Evolutionary conservation across 2,329 filamentous ascomycete genomes (phyloP).

Genomic region (Aspergillus sp.): DNA sequence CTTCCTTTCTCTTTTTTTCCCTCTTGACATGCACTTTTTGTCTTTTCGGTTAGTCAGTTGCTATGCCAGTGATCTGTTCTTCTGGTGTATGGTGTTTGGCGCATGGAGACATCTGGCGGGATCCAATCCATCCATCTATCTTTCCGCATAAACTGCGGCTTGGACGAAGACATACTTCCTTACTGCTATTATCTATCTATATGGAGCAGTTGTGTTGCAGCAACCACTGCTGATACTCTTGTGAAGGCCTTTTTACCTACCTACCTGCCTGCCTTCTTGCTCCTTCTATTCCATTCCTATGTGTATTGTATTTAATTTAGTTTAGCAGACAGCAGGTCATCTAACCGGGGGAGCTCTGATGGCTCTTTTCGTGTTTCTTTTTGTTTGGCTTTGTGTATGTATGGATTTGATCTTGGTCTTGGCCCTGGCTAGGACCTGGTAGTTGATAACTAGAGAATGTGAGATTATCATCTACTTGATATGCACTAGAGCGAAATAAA

Average conservation of each 20-base stretch:
- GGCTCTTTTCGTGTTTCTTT: no score
- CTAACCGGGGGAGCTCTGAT: no score
- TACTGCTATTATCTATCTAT: background rate
- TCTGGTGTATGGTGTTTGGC: slow-evolving; percentile 20
- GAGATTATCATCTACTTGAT: no score
- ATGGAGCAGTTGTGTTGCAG: slow-evolving; percentile 6
- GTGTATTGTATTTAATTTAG: slow-evolving; percentile 28
- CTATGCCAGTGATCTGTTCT: slow-evolving; percentile 10
- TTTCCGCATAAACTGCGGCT: slow-evolving; percentile 11
- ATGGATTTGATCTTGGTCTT: no score
- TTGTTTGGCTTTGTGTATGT: background rate
- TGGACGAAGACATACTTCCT: slow-evolving; percentile 6
- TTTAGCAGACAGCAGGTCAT: slow-evolving; percentile 9
- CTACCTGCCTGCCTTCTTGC: slow-evolving; percentile 13
- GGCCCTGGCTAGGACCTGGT: no score
- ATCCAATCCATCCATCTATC: no score
- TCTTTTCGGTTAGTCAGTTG: slow-evolving; percentile 15
- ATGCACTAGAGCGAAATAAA: no score
- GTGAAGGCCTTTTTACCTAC: slow-evolving; percentile 6
- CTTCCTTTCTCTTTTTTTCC: slow-evolving; percentile 2
- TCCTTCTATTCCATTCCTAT: slow-evolving; percentile 13
- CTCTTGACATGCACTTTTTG: slow-evolving; percentile 4
- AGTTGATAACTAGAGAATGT: no score
- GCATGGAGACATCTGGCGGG: slow-evolving; percentile 14
- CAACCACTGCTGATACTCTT: background rate